Evolutionary conservation across 306 rosid genomes (phyloP).

Genomic region (Vigna reflexopilosa): DNA sequence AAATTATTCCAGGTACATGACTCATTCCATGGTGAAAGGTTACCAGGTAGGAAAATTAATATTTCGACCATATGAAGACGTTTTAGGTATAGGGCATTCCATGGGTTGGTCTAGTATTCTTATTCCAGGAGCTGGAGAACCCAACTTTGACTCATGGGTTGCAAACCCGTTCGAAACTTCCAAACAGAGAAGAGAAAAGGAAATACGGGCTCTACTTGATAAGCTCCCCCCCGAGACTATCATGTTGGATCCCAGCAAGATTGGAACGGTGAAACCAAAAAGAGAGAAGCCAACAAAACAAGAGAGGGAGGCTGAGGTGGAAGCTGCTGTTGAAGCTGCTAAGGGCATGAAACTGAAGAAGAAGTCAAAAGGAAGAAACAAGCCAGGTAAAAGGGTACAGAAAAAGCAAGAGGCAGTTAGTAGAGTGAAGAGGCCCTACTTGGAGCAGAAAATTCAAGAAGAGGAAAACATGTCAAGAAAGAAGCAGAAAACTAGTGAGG

Average conservation of each 20-base stretch:
- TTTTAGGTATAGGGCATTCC: conserved; percentile 85
- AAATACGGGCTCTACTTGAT: conserved; percentile 71
- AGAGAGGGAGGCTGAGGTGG: conserved; percentile 74
- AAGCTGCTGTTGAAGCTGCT: conserved; percentile 68
- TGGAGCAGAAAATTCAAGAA: conserved; percentile 66
- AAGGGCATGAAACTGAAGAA: conserved; percentile 69
- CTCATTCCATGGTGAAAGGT: conserved; percentile 85
- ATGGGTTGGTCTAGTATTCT: conserved; percentile 95
- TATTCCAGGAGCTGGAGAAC: conserved; percentile 95
- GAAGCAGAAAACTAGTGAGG: conserved; percentile 64
- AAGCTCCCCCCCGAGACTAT: conserved; percentile 90
- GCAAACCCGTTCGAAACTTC: conserved; percentile 88
- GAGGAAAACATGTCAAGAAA: conserved; percentile 58
- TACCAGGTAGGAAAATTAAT: conserved; percentile 68
- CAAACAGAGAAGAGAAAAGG: conserved; percentile 87
- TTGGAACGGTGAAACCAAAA: conserved; percentile 65
- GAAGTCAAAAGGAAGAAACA: conserved; percentile 90
- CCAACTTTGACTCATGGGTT: conserved; percentile 87
- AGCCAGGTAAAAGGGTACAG: conserved; percentile 64
- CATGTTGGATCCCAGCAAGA: conserved; percentile 75
- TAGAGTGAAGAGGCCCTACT: conserved; percentile 75
- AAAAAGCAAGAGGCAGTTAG: conserved; percentile 69
- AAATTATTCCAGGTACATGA: conserved; percentile 75
- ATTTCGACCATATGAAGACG: conserved; percentile 95
- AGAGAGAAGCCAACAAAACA: conserved; percentile 53